Evolutionary conservation across 352 stramenopile genomes (phyloP).

Genomic region (Globisporangium echinulatum): DNA sequence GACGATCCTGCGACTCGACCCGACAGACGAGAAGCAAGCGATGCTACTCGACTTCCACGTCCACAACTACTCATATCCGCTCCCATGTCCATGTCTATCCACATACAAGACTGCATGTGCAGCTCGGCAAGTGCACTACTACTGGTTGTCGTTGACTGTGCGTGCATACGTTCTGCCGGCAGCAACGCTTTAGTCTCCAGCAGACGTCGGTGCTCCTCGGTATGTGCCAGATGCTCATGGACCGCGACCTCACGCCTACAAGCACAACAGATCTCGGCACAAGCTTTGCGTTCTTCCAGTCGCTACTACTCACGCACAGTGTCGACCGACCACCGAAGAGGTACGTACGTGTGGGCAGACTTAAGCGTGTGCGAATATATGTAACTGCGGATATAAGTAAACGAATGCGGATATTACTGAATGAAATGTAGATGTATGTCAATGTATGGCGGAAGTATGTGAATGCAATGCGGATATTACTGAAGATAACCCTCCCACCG

Average conservation of each 20-base stretch:
- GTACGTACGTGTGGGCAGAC: slow-evolving; percentile 12
- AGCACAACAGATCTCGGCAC: slow-evolving; percentile 40
- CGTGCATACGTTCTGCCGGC: slow-evolving; percentile 48
- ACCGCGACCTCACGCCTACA: slow-evolving; percentile 33
- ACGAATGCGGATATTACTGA: not conserved
- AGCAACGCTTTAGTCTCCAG: slow-evolving; percentile 42
- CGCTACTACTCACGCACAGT: slow-evolving; percentile 53
- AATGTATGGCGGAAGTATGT: not conserved
- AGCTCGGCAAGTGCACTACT: not conserved
- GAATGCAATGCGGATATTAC: not conserved
- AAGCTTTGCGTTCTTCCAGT: slow-evolving; percentile 62
- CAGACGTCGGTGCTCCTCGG: slow-evolving; percentile 67
- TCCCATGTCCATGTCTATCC: not conserved
- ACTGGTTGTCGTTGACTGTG: slow-evolving; percentile 2
- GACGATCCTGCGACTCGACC: slow-evolving; percentile 44
- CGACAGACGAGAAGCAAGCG: slow-evolving; percentile 25
- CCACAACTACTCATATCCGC: slow-evolving; percentile 67
- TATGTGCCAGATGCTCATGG: slow-evolving; percentile 63
- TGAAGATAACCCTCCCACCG: no score
- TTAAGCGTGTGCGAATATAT: not conserved
- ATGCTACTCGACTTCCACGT: slow-evolving; percentile 52
- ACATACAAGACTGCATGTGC: no score
- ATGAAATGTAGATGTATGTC: not conserved
- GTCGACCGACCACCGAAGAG: slow-evolving; percentile 66
- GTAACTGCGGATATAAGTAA: not conserved